Conservation (phyloP, 2,329 filamentous ascomycete species). For the Colletotrichum lini region DNA sequence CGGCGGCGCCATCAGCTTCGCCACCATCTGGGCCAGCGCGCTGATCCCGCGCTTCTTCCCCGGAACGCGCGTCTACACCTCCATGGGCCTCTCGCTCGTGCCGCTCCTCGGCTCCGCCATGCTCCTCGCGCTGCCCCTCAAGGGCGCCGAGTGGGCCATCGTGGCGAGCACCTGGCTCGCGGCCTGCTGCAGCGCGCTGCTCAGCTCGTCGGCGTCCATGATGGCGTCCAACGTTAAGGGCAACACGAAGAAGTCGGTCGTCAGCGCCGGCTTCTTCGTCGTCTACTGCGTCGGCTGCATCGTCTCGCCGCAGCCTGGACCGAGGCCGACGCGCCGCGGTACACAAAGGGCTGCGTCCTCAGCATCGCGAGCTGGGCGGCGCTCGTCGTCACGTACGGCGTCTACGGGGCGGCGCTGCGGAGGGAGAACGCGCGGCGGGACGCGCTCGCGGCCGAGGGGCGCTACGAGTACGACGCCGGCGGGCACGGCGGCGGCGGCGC, state of each 20-base stretch:
- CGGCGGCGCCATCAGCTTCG: slow-evolving; percentile 27
- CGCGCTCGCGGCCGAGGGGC: slow-evolving; percentile 1
- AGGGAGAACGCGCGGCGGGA: slow-evolving; percentile 26
- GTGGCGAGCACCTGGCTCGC: slow-evolving; percentile 48
- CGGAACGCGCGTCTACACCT: slow-evolving; percentile 47
- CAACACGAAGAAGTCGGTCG: slow-evolving; percentile 49
- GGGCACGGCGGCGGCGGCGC: background rate
- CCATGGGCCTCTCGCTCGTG: slow-evolving; percentile 11
- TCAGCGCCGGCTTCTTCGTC: slow-evolving; percentile 47
- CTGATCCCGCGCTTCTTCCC: slow-evolving; percentile 43
- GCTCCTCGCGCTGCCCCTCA: slow-evolving; percentile 42
- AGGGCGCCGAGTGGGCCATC: slow-evolving; percentile 45
- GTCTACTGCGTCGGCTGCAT: slow-evolving; percentile 48
- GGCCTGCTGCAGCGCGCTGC: slow-evolving; percentile 35
- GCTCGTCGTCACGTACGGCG: slow-evolving; percentile 35
- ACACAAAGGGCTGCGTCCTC: slow-evolving; percentile 44
- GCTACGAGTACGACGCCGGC: slow-evolving; percentile 22
- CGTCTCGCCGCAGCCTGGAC: slow-evolving; percentile 46
- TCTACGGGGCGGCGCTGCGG: slow-evolving; percentile 10
- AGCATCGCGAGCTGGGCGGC: slow-evolving; percentile 43
- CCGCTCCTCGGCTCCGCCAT: slow-evolving; percentile 37
- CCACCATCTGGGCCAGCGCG: slow-evolving; percentile 40
- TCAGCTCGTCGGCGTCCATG: slow-evolving; percentile 44
- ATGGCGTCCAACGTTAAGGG: slow-evolving; percentile 50
- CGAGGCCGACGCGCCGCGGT: slow-evolving; percentile 44